Evolutionary conservation across 1,284 basidiomycete genomes (phyloP).

Genomic region (Rhodotorula glutinis): DNA sequence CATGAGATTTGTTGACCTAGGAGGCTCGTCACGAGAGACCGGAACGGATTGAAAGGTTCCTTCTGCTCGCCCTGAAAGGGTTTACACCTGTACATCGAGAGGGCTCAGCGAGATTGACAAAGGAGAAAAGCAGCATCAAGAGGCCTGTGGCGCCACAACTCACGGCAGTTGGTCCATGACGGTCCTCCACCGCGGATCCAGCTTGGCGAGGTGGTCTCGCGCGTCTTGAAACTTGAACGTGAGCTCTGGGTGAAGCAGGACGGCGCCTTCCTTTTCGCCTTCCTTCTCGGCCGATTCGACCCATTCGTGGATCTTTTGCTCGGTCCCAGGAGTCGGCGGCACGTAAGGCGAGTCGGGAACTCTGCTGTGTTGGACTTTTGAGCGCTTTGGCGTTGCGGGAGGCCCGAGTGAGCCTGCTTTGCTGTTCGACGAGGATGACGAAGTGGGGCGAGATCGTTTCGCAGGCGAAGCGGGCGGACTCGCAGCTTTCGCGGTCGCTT

Average conservation of each 20-base stretch:
- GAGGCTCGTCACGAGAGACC: slow-evolving; percentile 60
- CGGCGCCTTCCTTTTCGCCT: slow-evolving; percentile 24
- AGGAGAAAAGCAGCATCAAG: neutral
- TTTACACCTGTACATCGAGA: slow-evolving; percentile 53
- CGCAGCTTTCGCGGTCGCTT: neutral
- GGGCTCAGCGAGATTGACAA: slow-evolving; percentile 44
- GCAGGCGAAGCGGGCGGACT: slow-evolving; percentile 15
- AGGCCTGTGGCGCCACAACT: slow-evolving; percentile 57
- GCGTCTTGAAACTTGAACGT: slow-evolving; percentile 72
- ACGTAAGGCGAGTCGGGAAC: slow-evolving; percentile 16
- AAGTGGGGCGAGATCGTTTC: slow-evolving; percentile 10
- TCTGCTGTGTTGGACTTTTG: neutral
- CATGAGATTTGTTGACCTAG: slow-evolving; percentile 75
- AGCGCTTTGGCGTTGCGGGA: neutral
- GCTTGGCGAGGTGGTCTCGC: slow-evolving; percentile 63
- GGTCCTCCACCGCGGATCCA: slow-evolving; percentile 67
- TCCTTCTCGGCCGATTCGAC: slow-evolving; percentile 12
- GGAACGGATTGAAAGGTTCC: slow-evolving; percentile 68
- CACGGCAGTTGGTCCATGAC: slow-evolving; percentile 55
- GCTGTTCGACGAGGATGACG: neutral
- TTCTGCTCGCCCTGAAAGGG: slow-evolving; percentile 61
- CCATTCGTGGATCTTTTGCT: slow-evolving; percentile 6
- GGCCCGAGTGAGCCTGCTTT: neutral
- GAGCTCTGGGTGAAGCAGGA: slow-evolving; percentile 61
- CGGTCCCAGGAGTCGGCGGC: slow-evolving; percentile 23